Evolutionary conservation across 495 filamentous ascomycete genomes (phyloP), one percentile per base, ranked within the genome.

Genomic region (Trichoderma orchidacearum): DNA sequence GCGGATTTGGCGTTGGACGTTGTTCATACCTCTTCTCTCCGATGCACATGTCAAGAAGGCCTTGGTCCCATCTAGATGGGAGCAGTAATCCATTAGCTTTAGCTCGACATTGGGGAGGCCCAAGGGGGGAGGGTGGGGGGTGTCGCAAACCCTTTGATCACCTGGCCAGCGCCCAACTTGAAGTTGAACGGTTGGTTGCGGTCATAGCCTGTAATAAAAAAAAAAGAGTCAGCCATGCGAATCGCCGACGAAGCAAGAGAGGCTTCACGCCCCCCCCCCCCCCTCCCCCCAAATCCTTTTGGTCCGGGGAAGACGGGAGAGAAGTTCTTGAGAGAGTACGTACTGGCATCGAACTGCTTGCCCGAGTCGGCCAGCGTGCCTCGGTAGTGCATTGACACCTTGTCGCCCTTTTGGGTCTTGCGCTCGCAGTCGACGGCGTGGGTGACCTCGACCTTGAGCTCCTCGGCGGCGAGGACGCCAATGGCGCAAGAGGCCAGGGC

Each of bases 21-120:
- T 45, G 32, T 17, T 48, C 65, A 35, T 54, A 64, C 65, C 75
- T 81, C 80, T 90, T 93, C 77, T 98, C 93, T 32, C 93, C 94
- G 62, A 95, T 85, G 70, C 93, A 97, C 93, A 98, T 97, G 62
- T 90, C 89, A 56, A 94, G 63, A 30, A 96, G 77, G 35, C 92
- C 91, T 64, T 93, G 68, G 67, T 97, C 93, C 93, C 93, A 97
- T 66, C 78, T 81, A 45, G 31, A 57, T n/a, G n/a, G n/a, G 35
- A 31, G 17, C 12, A 8, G n/a, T 9, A 25, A 48, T 1, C 32
- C 32, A 34, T 55, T 29, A 55, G 53, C 53, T 23, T 34, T 18
- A 31, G 12, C 18, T 34, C 30, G 41, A 15, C 18, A 23, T 8
- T 48, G 17, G 7, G 18, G 18, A 12, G 38, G 17, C n/a, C n/a